Conservation (phyloP, 305 asterid genomes). For the Solanum chacoense region DNA sequence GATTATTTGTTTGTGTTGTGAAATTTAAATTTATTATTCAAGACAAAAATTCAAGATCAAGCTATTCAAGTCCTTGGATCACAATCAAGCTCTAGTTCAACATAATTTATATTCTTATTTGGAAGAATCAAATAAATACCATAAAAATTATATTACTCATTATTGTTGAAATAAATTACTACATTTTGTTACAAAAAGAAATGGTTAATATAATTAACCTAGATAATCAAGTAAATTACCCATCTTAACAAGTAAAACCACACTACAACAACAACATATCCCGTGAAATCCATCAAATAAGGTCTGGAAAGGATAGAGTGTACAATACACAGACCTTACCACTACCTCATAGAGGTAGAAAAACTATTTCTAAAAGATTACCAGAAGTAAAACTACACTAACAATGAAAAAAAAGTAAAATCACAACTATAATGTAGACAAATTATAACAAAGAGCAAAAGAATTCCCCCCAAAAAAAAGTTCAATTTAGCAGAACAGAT, state of each 20-base stretch:
- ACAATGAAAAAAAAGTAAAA: not conserved
- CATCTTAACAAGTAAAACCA: not conserved
- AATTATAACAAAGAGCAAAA: not conserved
- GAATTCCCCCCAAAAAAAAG: not conserved
- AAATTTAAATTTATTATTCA: not conserved
- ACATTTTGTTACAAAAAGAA: not conserved
- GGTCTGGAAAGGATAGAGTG: no score
- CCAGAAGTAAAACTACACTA: not conserved
- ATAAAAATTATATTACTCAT: not conserved
- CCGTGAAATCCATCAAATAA: fast-evolving
- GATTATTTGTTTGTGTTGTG: not conserved
- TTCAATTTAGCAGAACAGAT: not conserved
- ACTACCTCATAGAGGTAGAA: no score
- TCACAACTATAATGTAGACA: not conserved
- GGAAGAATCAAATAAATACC: not conserved
- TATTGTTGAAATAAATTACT: not conserved
- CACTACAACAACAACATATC: not conserved
- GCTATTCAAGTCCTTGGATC: not conserved
- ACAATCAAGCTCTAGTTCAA: not conserved
- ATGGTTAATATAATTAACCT: not conserved
- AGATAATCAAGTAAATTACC: not conserved
- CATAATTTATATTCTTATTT: not conserved
- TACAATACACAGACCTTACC: no score
- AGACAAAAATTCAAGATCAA: not conserved
- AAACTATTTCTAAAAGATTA: not conserved